A percentile compares a stretch with the other conserved stretches of the same genome.
Conservation (phyloP, 1,139 yeast genomes). For the Yamadazyma aaseri region DNA sequence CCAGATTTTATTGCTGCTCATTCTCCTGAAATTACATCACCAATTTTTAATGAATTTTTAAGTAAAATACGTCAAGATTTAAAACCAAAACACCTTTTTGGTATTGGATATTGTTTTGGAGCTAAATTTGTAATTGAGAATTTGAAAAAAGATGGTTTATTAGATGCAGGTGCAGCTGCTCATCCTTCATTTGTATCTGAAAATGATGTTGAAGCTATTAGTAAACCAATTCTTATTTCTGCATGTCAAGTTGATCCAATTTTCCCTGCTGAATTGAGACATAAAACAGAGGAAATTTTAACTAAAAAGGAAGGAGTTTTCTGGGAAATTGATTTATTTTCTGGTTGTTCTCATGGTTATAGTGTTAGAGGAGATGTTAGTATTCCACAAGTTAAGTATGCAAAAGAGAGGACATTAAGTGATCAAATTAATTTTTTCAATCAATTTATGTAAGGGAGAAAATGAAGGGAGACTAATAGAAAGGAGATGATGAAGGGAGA, state of each 20-base stretch:
- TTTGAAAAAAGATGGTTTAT: conserved; percentile 44
- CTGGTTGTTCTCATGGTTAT: conserved; percentile 71
- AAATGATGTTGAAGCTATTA: conserved; percentile 60
- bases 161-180: conserved; percentile 67
- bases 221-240: conserved; percentile 62
- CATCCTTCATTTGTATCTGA: conserved; percentile 74
- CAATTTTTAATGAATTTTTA: conserved; percentile 43
- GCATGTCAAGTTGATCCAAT: conserved; percentile 69
- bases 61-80: conserved; percentile 38
- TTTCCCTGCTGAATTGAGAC: conserved; percentile 64
- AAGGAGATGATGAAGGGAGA: too few relatives aligned
- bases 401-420: conserved; percentile 63
- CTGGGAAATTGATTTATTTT: conserved; percentile 59
- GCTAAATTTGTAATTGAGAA: conserved; percentile 65
- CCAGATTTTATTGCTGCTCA: conserved; percentile 59
- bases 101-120: conserved; percentile 84
- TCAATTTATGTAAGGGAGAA: too few relatives aligned
- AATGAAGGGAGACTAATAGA: too few relatives aligned
- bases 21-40: conserved; percentile 41
- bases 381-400: conserved; percentile 55
- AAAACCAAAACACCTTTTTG: conserved; percentile 53
- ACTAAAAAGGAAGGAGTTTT: conserved; percentile 36
- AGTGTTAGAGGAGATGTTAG: conserved; percentile 71
- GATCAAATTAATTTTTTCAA: conserved; percentile 49
- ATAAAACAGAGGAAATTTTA: conserved; percentile 57